Evolutionary conservation across 441 rosid species (phyloP).

Genomic region (Viola pubescens): DNA sequence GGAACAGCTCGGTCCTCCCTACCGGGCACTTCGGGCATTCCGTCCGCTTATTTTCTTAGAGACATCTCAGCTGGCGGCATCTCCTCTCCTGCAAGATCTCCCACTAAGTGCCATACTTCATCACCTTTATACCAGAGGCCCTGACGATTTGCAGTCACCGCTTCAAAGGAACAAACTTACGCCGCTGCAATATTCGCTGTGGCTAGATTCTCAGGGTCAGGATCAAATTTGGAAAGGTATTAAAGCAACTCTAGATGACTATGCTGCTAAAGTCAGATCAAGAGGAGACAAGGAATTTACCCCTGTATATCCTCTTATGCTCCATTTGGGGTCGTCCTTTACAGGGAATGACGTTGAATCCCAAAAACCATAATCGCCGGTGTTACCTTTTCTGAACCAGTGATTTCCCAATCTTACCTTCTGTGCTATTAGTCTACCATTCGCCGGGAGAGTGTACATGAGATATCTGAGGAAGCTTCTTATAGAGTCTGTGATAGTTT

Average conservation of each 20-base stretch:
- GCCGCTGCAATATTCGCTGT: slow-evolving; percentile 73
- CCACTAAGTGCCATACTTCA: slow-evolving; percentile 87
- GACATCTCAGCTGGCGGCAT: slow-evolving; percentile 67
- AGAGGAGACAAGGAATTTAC: slow-evolving; percentile 97
- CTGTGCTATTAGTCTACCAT: neutral
- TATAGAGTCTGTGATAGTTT: slow-evolving; percentile 3
- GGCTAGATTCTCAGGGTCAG: slow-evolving; percentile 94
- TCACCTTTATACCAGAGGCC: slow-evolving; percentile 90
- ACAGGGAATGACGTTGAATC: slow-evolving; percentile 29
- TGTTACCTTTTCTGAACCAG: neutral
- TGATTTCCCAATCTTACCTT: slow-evolving; percentile 11
- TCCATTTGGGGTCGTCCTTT: slow-evolving; percentile 65
- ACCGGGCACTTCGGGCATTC: slow-evolving; percentile 91
- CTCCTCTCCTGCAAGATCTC: slow-evolving; percentile 83
- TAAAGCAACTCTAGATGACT: slow-evolving; percentile 91
- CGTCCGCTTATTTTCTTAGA: slow-evolving; percentile 88
- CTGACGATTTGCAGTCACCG: slow-evolving; percentile 79
- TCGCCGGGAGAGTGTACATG: neutral
- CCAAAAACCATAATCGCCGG: slow-evolving; percentile 22
- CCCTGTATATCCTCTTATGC: slow-evolving; percentile 93
- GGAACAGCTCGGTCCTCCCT: slow-evolving; percentile 92
- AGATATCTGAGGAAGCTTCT: slow-evolving; percentile 6
- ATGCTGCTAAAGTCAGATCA: slow-evolving; percentile 58
- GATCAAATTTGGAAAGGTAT: slow-evolving; percentile 98
- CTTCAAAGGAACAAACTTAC: slow-evolving; percentile 79